Base-by-base conservation (phyloP, 495 filamentous ascomycete genomes). In the Penicillium goetzii region DNA sequence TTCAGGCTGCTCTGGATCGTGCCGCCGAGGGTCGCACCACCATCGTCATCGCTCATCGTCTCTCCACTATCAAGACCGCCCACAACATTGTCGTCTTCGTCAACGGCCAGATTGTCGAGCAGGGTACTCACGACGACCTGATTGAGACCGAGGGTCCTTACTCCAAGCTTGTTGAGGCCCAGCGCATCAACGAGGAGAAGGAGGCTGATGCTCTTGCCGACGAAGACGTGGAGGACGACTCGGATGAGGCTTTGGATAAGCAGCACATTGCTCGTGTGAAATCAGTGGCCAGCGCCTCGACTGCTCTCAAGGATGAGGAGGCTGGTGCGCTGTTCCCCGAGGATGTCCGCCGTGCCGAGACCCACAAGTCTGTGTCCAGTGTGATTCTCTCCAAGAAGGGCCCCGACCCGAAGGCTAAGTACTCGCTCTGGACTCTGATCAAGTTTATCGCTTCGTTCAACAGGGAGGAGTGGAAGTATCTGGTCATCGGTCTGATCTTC, bases 41-140 rank as follows among this genome's bases (percentile, higher is more conserved):
- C 12, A 96, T 98, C 70, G 89, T 94, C 11, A 98, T 99, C 70
- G 96, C 95, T 28, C 95, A 99, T 74, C 87, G 95, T 56, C 81
- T 99, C 33, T 96, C 92, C 0, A 99, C 95, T 33, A 96, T 99
- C 79, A 94, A 90, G 75, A 85, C 89, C 60, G 94, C 93, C 0
- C 89, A 97, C 72, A 99, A 97, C 71, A 99, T 99, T 62, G 92
- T 97, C 19, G 92, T 97, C 66, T 92, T 99, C 88, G 83, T 87
- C 14, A 77, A 89, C 59, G 95, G 95, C 54, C 73, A 81, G 21
- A 96, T 97, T 61, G 83, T 95, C n/a, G 95, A 99, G 70, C 92
- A 93, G 76, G 92, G 92, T 58, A 90, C 85, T 7, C 92, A 97
- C 68, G 83, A 91, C 58, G 80, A 88, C 19, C 80, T 97, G 12